Evolutionary conservation across 2,329 filamentous ascomycete genomes (phyloP).

Genomic region (Alternaria tenuissima): DNA sequence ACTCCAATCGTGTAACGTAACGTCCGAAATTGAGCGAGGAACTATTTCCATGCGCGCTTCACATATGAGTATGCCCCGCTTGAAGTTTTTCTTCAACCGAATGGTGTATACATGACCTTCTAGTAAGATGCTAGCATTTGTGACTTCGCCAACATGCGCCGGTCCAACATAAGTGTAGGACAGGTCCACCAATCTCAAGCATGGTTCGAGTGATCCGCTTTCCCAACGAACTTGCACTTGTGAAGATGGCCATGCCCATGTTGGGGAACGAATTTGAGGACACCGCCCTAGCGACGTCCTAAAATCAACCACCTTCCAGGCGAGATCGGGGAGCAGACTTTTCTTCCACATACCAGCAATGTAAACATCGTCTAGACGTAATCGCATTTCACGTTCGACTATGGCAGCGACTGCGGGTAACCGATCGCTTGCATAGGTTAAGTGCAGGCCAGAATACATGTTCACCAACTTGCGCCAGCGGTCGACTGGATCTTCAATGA

Average conservation of each 20-base stretch:
- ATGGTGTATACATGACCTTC: not conserved
- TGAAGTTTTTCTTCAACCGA: too few relatives aligned
- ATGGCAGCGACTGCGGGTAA: not conserved
- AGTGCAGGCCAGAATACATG: not conserved
- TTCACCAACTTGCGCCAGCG: not conserved
- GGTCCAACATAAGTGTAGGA: not conserved
- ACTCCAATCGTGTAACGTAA: rapidly evolving
- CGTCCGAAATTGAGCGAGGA: not conserved
- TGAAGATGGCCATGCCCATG: not conserved
- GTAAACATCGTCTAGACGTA: not conserved
- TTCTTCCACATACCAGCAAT: not conserved
- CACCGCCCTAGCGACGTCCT: too few relatives aligned
- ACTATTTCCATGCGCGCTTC: not conserved
- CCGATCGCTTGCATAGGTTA: not conserved
- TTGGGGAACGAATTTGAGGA: too few relatives aligned
- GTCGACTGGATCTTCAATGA: not conserved
- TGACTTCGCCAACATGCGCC: not conserved
- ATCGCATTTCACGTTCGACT: not conserved
- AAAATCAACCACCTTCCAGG: not conserved
- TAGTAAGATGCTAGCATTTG: not conserved
- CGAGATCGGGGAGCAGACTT: not conserved
- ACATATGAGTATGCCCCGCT: too few relatives aligned
- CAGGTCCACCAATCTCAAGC: not conserved
- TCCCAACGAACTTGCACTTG: not conserved
- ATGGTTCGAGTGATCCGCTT: not conserved